Conservation (phyloP, 192 early-diverging fungal species). For the Backusella mclennaniae region DNA sequence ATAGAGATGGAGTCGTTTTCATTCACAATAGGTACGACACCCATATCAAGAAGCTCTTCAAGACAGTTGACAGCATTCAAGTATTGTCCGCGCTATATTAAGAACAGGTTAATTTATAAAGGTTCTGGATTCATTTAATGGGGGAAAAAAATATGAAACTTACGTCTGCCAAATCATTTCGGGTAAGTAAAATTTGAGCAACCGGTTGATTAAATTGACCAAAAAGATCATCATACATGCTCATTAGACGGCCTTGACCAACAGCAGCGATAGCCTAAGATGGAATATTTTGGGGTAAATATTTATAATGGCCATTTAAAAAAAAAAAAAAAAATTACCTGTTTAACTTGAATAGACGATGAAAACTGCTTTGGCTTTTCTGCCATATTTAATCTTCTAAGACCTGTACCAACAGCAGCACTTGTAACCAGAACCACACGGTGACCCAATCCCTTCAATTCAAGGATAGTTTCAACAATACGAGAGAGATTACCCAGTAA, state of each 20-base stretch:
- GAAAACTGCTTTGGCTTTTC: constrained; percentile 82
- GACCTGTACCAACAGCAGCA: constrained; percentile 90
- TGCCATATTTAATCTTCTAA: constrained; percentile 72
- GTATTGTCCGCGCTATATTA: constrained; percentile 85
- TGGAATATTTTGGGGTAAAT: not conserved
- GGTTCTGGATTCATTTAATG: not conserved
- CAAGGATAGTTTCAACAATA: constrained; percentile 90
- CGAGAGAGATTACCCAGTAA: constrained; percentile 83
- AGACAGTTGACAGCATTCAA: constrained; percentile 96
- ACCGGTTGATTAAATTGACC: constrained; percentile 88
- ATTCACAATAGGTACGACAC: constrained; percentile 95
- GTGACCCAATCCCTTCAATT: constrained; percentile 75
- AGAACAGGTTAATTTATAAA: not conserved
- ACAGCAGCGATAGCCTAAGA: constrained; percentile 90
- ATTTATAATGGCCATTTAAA: not conserved
- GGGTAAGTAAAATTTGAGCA: constrained; percentile 92
- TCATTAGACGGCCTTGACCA: constrained; percentile 96
- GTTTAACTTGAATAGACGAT: constrained; percentile 50
- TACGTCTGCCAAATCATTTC: constrained; percentile 90
- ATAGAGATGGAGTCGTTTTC: constrained; percentile 96
- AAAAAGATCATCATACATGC: constrained; percentile 93
- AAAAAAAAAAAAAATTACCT: constrained; percentile 19
- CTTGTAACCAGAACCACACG: constrained; percentile 87
- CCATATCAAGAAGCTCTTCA: constrained; percentile 82
- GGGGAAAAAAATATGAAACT: constrained; percentile 13